Base-by-base conservation (phyloP, 352 stramenopile species). In the Phytophthora tubulina region DNA sequence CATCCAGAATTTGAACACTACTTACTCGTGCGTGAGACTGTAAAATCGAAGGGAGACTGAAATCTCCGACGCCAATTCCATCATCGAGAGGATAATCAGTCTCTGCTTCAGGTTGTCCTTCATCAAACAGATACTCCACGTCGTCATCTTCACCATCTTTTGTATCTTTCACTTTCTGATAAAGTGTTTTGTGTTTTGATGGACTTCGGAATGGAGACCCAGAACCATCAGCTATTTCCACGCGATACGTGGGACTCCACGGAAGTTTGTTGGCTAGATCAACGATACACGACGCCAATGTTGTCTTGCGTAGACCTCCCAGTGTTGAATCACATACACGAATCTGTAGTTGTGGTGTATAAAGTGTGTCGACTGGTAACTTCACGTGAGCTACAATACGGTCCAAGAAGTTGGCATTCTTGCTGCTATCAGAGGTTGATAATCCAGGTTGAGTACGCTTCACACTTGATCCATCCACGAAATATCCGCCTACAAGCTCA, bases 341-440 rank as follows among this genome's bases (percentile, higher is more conserved):
- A 59, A 95, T 84, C 11, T 75, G 74, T 1, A 95, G 64, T 63
- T 92, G 84, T 10, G 88, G 88, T 0, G 81, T 69, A 56, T 84
- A 93, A 0, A 95, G 49, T 0, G 72, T 84, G 41, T 95, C 88
- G 0, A 91, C 44, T 2, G 86, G 88, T 1, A 95, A 51, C 56
- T 84, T 86, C 0, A 81, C 82, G 4, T 70, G 63, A 9, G 88
- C 63, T 2, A 85, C 71, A 9, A 93, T 72, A 9, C 76, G 72
- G 30, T 95, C 86, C 13, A 94, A 58, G n/a, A 94, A 84, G 27
- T 93, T 95, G 3, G 80, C 86, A 21, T 95, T 91, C 64, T 95
- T 95, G 45, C 75, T 82, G 32, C 71, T 82, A 3, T 56, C 52
- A 4, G 67, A 79, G 11, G 39, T 32, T 0, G 42, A 17, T 5